Evolutionary conservation across 805 yeast species (phyloP), one percentile per base, ranked within the genome.

Genomic region (Wickerhamiella spandovensis): DNA sequence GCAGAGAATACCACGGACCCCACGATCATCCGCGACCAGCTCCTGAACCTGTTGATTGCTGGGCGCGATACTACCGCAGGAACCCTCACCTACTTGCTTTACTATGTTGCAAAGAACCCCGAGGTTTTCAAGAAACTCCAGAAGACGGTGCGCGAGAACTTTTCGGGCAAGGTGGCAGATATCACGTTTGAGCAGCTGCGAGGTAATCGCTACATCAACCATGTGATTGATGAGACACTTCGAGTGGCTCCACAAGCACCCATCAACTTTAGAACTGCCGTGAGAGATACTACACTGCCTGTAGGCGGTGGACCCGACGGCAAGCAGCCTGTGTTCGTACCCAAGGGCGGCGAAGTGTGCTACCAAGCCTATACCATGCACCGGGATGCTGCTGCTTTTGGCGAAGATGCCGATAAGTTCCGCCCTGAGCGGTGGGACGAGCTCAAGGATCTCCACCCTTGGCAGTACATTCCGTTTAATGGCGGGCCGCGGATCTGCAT

Each of bases 11-110:
- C 78, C n/a, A 66, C 70, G 49, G 72, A 76, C 55, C 73, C 75
- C 20, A 61, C 52, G 49, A 67, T 68, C 17, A 70, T 75, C 53
- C 66, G 78, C 48, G 77, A 73, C 58, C 79, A 76, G 61, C 64
- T 73, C 41, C 64, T 75, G 60, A 75, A 73, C 57, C 70, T 76
- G 50, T 65, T 75, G 51, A 60, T 75, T 18, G 80, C 80, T 18
- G 79, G 78, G 24, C 67, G 80, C 57, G 79, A 76, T 57, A 75
- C 79, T 43, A 75, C 80, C 12, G 79, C 79, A 7, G 71, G 73
- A 3, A 62, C 73, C 32, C 67, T 75, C 49, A 67, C 76, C 15
- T 73, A 69, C 59, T 58, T 69, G 21, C 63, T 73, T 46, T 72
- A 63, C 54, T 73, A 73, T 57, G 65, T 75, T 48, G 70, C 75